Conservation (phyloP, 2,329 filamentous ascomycete species). For the Fonsecaea monophora region DNA sequence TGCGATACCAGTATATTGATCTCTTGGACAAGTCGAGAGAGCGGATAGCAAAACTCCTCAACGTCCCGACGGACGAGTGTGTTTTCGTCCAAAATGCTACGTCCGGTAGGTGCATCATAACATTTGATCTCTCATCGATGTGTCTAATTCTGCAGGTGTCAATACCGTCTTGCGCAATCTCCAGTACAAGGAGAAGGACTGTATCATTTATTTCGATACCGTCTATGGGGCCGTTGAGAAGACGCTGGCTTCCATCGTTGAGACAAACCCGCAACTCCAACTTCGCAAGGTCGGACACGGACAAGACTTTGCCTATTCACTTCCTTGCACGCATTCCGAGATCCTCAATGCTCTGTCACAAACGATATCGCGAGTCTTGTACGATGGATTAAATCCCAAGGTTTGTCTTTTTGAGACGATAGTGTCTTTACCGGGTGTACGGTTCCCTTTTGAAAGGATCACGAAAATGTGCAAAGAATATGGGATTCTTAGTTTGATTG, state of each 20-base stretch:
- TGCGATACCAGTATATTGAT: constrained; percentile 70
- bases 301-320: constrained; percentile 56
- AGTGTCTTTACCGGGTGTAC: constrained; percentile 76
- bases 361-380: constrained; percentile 62
- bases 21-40: constrained; percentile 69
- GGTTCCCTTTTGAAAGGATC: constrained; percentile 78
- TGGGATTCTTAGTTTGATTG: constrained; percentile 74
- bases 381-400: constrained; percentile 67
- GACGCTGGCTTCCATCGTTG: constrained; percentile 73
- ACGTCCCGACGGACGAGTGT: constrained; percentile 68
- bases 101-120: constrained; percentile 49
- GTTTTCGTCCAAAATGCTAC: constrained; percentile 87
- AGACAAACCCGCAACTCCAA: constrained; percentile 62
- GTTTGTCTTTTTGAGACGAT: constrained; percentile 82
- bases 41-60: constrained; percentile 70
- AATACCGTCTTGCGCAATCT: constrained; percentile 83
- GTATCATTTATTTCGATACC: constrained; percentile 70
- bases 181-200: constrained; percentile 70
- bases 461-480: constrained; percentile 68
- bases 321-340: constrained; percentile 73
- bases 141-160: constrained; percentile 55
- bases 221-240: constrained; percentile 81
- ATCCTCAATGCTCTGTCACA: constrained; percentile 67
- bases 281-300: constrained; percentile 59
- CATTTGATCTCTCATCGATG: neutral